A percentile compares a stretch with the other conserved stretches of the same genome.
These are phyloP conservation scores for Mucor piriformis DNA, from an alignment of 371 early-diverging fungal genomes.

Conservation along the genomic window DNA sequence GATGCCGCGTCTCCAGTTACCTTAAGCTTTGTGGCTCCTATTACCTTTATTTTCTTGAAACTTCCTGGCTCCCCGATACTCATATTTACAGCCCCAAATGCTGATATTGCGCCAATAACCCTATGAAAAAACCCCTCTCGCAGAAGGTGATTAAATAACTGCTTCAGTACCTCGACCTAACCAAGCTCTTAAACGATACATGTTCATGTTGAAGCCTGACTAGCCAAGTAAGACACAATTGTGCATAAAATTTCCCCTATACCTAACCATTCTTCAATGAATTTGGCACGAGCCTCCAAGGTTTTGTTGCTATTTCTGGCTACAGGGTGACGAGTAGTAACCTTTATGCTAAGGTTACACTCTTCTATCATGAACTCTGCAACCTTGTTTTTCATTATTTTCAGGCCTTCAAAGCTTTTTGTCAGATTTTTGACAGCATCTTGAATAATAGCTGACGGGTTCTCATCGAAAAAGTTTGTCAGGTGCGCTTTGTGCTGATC, in stretches of 20 bases:
- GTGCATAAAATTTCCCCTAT: constrained; percentile 3
- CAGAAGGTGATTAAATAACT: not conserved
- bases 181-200: constrained; percentile 1
- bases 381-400: too few relatives aligned
- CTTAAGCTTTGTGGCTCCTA: constrained; percentile 4
- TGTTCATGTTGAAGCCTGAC: constrained; percentile 7
- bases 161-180: not conserved
- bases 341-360: constrained; percentile 8
- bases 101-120: not conserved
- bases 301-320: constrained; percentile 9
- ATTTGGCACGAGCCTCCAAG: constrained; percentile 10
- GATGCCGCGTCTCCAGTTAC: not conserved
- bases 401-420: too few relatives aligned
- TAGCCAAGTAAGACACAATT: not conserved
- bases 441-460: constrained; percentile 10
- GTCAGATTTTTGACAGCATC: too few relatives aligned
- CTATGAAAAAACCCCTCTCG: not conserved
- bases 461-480: constrained; percentile 7
- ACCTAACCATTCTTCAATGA: not conserved
- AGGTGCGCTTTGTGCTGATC: constrained; percentile 8
- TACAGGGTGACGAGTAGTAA: constrained; percentile 2
- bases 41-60: not conserved
- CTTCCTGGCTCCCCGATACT: constrained; percentile 5
- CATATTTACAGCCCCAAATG: constrained; percentile 13
- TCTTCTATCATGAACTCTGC: constrained; percentile 9